Conservation (phyloP, 495 filamentous ascomycete species). For the Aspergillus bertholletiae region DNA sequence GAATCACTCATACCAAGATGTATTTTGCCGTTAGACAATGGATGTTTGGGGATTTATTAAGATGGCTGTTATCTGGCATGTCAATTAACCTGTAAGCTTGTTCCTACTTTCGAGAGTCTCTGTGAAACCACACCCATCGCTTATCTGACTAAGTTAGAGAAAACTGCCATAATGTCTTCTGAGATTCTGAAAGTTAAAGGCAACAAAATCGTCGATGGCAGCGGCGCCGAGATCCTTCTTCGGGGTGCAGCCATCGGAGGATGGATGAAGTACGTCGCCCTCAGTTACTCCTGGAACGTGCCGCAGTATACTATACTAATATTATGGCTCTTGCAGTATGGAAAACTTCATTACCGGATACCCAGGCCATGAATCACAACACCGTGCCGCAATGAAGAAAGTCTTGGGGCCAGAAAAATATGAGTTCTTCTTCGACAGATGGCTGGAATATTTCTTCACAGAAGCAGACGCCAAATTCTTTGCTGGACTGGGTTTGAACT, state of each 20-base stretch:
- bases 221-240: conserved; percentile 45
- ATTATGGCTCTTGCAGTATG: conserved; percentile 40
- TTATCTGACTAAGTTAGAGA: neutral
- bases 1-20: neutral
- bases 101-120: no score
- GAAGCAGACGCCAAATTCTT: conserved; percentile 59
- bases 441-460: conserved; percentile 63
- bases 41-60: neutral
- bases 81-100: neutral
- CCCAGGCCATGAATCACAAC: conserved; percentile 55
- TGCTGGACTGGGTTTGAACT: conserved; percentile 55
- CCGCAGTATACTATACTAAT: neutral
- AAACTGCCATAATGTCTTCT: conserved; percentile 25
- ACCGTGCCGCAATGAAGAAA: conserved; percentile 50
- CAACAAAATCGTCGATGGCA: conserved; percentile 41
- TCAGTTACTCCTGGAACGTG: neutral
- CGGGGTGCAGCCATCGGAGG: conserved; percentile 48
- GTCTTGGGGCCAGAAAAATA: conserved; percentile 50
- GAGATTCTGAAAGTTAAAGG: conserved; percentile 43
- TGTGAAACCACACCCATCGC: no score
- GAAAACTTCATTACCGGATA: conserved; percentile 70
- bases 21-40: neutral
- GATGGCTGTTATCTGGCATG: neutral
- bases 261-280: conserved; percentile 38
- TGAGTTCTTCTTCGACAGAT: conserved; percentile 48